These are phyloP conservation scores for Aureobasidium sp. DNA, from an alignment of 2,329 filamentous ascomycete genomes.

Conservation along the genomic window DNA sequence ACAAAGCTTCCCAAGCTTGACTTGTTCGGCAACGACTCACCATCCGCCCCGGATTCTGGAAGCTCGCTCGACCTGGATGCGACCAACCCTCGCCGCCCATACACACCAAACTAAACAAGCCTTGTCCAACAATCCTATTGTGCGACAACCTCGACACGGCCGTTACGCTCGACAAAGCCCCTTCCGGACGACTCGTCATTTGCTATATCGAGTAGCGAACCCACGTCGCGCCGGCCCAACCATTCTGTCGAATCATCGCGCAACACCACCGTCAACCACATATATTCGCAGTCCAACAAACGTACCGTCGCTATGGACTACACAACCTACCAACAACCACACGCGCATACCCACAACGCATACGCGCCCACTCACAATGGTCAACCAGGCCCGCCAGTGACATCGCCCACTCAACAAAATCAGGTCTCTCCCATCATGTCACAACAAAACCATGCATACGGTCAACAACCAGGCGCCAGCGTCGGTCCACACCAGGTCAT, in stretches of 20 bases:
- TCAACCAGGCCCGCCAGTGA: slow-evolving; percentile 47
- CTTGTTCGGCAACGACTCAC: neutral
- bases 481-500: slow-evolving; percentile 51
- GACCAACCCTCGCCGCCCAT: neutral
- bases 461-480: slow-evolving; percentile 59
- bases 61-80: neutral
- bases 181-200: neutral
- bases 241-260: neutral
- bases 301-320: slow-evolving; percentile 38
- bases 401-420: slow-evolving; percentile 63
- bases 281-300: neutral
- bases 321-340: slow-evolving; percentile 42
- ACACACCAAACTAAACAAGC: neutral
- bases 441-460: slow-evolving; percentile 55
- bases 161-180: neutral
- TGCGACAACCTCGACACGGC: neutral
- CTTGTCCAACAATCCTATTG: neutral
- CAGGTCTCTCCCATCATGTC: slow-evolving; percentile 75
- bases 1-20: neutral
- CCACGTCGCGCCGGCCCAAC: neutral
- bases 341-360: slow-evolving; percentile 29
- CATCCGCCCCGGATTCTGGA: slow-evolving; percentile 1
- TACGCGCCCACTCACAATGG: slow-evolving; percentile 32
- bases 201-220: neutral
- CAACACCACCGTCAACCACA: neutral